phyloP scores from a whole-genome alignment of 2,329 filamentous ascomycete species.

The Geoglossum cookeanum region DNA sequence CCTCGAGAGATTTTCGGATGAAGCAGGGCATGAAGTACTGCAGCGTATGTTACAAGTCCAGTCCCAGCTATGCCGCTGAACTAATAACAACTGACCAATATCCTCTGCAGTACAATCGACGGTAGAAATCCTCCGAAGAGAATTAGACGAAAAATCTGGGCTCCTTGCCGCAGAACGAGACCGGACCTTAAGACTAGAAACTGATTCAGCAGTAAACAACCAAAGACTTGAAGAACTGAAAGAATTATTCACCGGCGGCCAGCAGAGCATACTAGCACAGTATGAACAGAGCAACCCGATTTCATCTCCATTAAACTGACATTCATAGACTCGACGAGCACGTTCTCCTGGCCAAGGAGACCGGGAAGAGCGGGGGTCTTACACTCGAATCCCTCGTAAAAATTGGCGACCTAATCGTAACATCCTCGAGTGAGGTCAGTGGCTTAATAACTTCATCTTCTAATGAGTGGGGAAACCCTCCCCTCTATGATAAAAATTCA shows the following conservation, averaged over 20 bases:
- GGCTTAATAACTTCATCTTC: background rate
- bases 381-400: background rate
- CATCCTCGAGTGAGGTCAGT: background rate
- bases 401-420: background rate
- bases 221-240: background rate
- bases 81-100: background rate
- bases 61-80: background rate
- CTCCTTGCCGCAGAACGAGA: slow-evolving; percentile 1
- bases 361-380: background rate
- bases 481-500: background rate
- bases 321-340: background rate
- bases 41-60: background rate
- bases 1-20: background rate
- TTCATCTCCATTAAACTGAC: background rate
- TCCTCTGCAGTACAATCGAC: background rate
- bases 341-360: background rate
- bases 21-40: background rate
- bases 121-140: background rate
- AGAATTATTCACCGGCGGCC: background rate
- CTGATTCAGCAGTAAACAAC: background rate
- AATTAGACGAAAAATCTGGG: background rate
- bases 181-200: background rate
- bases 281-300: background rate
- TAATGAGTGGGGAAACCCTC: no score
- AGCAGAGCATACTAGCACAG: background rate